Percentiles rank a stretch among this genome's conserved stretches.
Evolutionary conservation across 352 stramenopile genomes (phyloP).

Genomic region (Pythium brassicae): DNA sequence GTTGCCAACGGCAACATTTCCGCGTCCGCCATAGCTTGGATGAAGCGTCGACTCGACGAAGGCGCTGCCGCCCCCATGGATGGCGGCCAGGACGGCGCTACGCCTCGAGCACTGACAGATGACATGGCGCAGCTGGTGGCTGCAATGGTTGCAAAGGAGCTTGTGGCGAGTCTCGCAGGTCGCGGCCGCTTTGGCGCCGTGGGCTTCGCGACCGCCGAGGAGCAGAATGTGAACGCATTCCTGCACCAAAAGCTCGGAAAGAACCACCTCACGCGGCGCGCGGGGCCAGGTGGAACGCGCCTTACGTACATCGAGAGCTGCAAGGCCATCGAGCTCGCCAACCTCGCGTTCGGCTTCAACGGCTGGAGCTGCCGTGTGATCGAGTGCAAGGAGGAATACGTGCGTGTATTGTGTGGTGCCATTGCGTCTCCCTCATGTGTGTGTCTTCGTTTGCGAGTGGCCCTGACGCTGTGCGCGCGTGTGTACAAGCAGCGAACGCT

Average conservation of each 20-base stretch:
- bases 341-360: slow-evolving; percentile 87
- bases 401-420: slow-evolving; percentile 28
- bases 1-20: slow-evolving; percentile 2
- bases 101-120: slow-evolving; percentile 8
- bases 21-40: slow-evolving; percentile 6
- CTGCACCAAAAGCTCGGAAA: slow-evolving; percentile 83
- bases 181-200: slow-evolving; percentile 54
- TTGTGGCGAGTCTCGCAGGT: slow-evolving; percentile 11
- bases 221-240: slow-evolving; percentile 60
- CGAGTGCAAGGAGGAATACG: slow-evolving; percentile 85
- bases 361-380: slow-evolving; percentile 82
- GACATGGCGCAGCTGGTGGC: slow-evolving; percentile 43
- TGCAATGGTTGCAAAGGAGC: slow-evolving; percentile 31
- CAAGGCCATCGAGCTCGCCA: slow-evolving; percentile 86
- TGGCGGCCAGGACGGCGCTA: neutral
- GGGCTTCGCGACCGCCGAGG: slow-evolving; percentile 40
- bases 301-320: slow-evolving; percentile 88
- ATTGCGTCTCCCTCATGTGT: slow-evolving; percentile 1
- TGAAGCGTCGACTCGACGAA: slow-evolving; percentile 40
- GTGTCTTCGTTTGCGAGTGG: neutral
- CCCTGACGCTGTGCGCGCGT: neutral
- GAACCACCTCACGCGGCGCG: slow-evolving; percentile 57
- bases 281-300: slow-evolving; percentile 63
- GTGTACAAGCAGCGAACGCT: slow-evolving; percentile 46
- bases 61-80: slow-evolving; percentile 6